Evolutionary conservation across 257 asterid species (phyloP).

Genomic region (Jacaranda mimosifolia): DNA sequence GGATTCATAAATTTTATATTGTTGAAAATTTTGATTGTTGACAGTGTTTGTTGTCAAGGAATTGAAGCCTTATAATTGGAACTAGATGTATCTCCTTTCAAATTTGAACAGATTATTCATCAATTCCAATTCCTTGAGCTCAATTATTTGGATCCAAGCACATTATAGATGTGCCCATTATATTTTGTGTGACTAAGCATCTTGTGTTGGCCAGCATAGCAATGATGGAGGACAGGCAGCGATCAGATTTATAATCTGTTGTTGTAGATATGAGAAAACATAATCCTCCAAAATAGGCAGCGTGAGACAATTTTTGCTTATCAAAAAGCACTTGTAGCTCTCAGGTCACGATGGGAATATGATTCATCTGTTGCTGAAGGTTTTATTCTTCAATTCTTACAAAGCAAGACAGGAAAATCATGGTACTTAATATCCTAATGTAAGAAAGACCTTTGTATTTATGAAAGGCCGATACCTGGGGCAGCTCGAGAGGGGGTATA

Average conservation of each 20-base stretch:
- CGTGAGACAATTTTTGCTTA: background rate
- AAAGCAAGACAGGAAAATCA: too few species aligned
- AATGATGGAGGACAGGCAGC: background rate
- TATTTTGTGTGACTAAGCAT: background rate
- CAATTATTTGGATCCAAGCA: background rate
- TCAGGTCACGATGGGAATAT: too few species aligned
- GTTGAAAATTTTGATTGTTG: background rate
- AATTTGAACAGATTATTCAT: background rate
- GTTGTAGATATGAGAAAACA: background rate
- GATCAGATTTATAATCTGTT: background rate
- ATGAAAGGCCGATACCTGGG: background rate
- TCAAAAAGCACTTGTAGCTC: too few species aligned
- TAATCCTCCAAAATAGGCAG: background rate
- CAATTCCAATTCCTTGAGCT: background rate
- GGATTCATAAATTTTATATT: too few species aligned
- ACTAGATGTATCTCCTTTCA: background rate
- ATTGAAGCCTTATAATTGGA: background rate
- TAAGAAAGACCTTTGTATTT: background rate
- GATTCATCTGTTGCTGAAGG: too few species aligned
- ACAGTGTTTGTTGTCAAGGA: background rate
- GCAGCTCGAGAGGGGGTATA: background rate
- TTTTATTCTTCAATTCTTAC: too few species aligned
- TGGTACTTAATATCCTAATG: too few species aligned
- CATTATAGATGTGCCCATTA: background rate
- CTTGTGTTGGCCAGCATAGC: background rate